A percentile compares a stretch with the other conserved stretches of the same genome.
Conservation (phyloP, 2,329 filamentous ascomycete species). For the Aspergillus versicolor region DNA sequence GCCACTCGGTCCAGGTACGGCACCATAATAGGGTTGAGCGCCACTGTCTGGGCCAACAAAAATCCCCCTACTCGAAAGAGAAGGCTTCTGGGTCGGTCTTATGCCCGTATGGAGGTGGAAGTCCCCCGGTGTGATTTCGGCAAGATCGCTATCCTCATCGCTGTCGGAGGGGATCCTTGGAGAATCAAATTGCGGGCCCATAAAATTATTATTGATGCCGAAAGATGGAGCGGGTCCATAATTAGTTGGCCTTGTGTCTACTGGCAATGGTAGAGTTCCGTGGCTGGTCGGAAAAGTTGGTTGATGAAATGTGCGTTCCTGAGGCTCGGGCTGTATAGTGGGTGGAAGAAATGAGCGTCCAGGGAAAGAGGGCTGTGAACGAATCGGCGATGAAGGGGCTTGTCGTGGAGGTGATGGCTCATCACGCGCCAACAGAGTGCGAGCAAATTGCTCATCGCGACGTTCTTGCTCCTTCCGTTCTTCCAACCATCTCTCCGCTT, state of each 20-base stretch:
- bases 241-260: background rate
- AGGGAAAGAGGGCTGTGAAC: slow-evolving; percentile 6
- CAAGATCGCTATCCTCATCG: slow-evolving; percentile 33
- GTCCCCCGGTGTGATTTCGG: slow-evolving; percentile 28
- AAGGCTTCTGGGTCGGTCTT: background rate
- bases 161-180: slow-evolving; percentile 14
- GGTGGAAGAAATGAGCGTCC: background rate
- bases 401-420: slow-evolving; percentile 13
- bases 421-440: slow-evolving; percentile 34
- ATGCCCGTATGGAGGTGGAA: slow-evolving; percentile 14
- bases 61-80: background rate
- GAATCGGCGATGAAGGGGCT: slow-evolving; percentile 6
- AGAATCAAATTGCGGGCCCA: background rate
- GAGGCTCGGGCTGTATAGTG: too few species aligned
- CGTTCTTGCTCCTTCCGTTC: slow-evolving; percentile 34
- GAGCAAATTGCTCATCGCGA: slow-evolving; percentile 40
- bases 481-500: slow-evolving; percentile 32
- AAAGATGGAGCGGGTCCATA: background rate
- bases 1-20: slow-evolving; percentile 4
- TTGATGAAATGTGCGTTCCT: background rate
- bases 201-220: background rate
- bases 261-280: background rate
- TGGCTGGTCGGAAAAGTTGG: background rate
- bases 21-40: background rate
- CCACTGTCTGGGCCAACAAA: background rate